These are phyloP conservation scores for Aspergillus glaucus DNA, from an alignment of 2,329 filamentous ascomycete species.

Conservation along the genomic window DNA sequence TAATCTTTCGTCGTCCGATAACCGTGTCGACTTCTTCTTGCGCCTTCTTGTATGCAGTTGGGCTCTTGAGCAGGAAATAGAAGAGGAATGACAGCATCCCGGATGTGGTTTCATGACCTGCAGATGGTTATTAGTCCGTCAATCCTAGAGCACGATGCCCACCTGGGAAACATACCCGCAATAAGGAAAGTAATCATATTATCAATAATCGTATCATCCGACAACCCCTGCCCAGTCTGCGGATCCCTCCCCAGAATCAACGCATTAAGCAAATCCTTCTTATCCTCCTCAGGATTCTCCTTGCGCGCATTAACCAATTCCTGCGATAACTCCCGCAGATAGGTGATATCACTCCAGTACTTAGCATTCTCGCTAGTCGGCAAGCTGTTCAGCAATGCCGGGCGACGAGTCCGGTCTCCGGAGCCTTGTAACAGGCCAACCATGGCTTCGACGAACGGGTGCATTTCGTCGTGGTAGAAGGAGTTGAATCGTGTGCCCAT, in stretches of 20 bases:
- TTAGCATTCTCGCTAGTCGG: conserved; percentile 28
- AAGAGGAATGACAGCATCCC: conserved; percentile 61
- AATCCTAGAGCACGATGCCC: neutral
- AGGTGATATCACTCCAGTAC: conserved; percentile 26
- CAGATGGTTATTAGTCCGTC: conserved; percentile 1
- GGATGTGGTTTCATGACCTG: conserved; percentile 65
- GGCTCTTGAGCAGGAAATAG: conserved; percentile 59
- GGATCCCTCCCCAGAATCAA: conserved; percentile 65
- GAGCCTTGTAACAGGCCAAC: conserved; percentile 55
- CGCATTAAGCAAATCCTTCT: conserved; percentile 62
- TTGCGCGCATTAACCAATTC: conserved; percentile 58
- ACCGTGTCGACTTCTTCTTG: conserved; percentile 63
- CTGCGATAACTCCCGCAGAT: conserved; percentile 50
- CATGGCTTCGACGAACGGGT: conserved; percentile 67
- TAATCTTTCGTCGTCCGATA: conserved; percentile 53
- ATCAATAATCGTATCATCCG: conserved; percentile 57
- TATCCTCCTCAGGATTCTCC: conserved; percentile 46
- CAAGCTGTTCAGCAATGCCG: conserved; percentile 42
- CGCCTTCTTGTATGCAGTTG: conserved; percentile 54
- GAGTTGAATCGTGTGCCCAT: conserved; percentile 70
- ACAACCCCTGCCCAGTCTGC: conserved; percentile 60
- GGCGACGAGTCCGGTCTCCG: conserved; percentile 46
- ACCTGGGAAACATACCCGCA: conserved; percentile 39
- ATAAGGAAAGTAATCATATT: conserved; percentile 70
- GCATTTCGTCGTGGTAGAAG: conserved; percentile 62